Base-by-base conservation (phyloP, 495 filamentous ascomycete species). In the Hypoxylon intermedium region DNA sequence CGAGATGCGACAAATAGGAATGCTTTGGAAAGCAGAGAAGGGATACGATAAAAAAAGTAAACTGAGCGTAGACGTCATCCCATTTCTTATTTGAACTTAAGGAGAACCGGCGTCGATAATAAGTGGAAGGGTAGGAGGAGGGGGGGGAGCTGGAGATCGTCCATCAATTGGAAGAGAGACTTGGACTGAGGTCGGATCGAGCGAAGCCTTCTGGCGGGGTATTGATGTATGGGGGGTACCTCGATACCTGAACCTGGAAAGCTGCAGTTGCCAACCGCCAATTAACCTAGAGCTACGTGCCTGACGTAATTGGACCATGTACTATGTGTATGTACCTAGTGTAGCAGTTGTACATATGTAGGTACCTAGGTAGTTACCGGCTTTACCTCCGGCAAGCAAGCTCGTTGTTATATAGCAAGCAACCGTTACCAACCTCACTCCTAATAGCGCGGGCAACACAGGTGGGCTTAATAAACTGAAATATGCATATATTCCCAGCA, bases 281-380 rank as follows among this genome's bases (percentile, higher is more conserved):
- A 23, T 18, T 1, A 20, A 41, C 38, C 5, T 46, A 46, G 13
- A 33, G 16, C 23, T 56, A 38, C 40, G 19, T 44, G 11, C 37
- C 48, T 53, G 60, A 63, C 53, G 53, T 58, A 63, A 53, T 58
- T 58, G 47, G 45, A 42, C 28, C 34, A 9, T 40, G 40, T 37
- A 26, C 26, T 13, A 40, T 3, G 31, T 11, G 2, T 9, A 34
- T 11, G 31, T n/a, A n/a, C n/a, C n/a, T n/a, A n/a, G n/a, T n/a
- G n/a, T 5, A 30, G 26, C 26, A 30, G 26, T 13, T 15, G 37
- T 53, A 30, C 12, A 31, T 47, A 38, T 36, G 33, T 36, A 26
- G 24, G 24, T 26, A 26, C 24, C 24, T 26, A 26, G 24, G 24
- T 26, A 26, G 24, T 26, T 26, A n/a, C n/a, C n/a, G n/a, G n/a